Percentiles rank a stretch among this genome's conserved stretches.
Conservation (phyloP, 371 early-diverging fungal genomes). For the Synchytrium microbalum region DNA sequence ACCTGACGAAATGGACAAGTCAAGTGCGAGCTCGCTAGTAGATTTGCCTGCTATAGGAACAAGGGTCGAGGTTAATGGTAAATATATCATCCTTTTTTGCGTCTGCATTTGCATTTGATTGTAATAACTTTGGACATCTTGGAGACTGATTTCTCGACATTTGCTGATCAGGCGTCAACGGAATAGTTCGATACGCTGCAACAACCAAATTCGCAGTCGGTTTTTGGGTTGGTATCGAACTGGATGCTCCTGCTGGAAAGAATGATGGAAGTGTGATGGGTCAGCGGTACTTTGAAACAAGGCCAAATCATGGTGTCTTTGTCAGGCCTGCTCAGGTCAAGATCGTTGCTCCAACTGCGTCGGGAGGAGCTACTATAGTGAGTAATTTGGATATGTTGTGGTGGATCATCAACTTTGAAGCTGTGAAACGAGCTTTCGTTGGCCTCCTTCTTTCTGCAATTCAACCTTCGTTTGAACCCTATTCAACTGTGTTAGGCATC, state of each 20-base stretch:
- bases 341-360: conserved; percentile 4
- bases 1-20: too few species aligned
- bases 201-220: conserved; percentile 71
- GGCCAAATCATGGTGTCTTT: conserved; percentile 69
- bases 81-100: too few species aligned
- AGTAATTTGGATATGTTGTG: background rate
- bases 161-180: too few species aligned
- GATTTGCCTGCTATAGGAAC: conserved; percentile 1
- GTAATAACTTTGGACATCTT: too few species aligned
- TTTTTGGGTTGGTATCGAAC: conserved; percentile 88
- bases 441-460: background rate
- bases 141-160: too few species aligned
- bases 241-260: conserved; percentile 86
- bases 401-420: background rate
- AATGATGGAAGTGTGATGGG: conserved; percentile 66
- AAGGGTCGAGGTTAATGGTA: background rate
- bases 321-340: conserved; percentile 42
- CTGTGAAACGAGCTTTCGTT: background rate
- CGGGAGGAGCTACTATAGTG: background rate
- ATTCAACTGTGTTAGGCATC: conserved; percentile 1
- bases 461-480: background rate
- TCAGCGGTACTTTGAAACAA: conserved; percentile 73
- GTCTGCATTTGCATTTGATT: too few species aligned
- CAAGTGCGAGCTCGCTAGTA: too few species aligned
- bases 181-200: conserved; percentile 75